These are phyloP conservation scores for Aspergillus sp. DNA, from an alignment of 2,329 filamentous ascomycete genomes.

Conservation along the genomic window DNA sequence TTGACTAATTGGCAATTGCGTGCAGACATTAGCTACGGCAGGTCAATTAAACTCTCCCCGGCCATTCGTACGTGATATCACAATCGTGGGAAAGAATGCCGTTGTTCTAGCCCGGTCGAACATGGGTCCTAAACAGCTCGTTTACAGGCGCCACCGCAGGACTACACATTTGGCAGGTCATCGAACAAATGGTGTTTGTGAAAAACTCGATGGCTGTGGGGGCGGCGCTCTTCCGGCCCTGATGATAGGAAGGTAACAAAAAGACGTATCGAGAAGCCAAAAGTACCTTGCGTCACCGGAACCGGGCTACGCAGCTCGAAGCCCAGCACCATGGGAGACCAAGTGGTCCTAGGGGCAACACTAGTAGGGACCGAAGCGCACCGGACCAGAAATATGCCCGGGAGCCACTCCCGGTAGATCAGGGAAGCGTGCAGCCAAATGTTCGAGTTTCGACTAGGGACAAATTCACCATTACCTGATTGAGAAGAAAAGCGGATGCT, in stretches of 20 bases:
- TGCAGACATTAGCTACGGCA: background rate
- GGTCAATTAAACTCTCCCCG: background rate
- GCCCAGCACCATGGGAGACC: constrained; percentile 12
- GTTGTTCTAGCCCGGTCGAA: constrained; percentile 12
- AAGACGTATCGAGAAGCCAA: constrained; percentile 22
- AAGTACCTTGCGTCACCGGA: constrained; percentile 21
- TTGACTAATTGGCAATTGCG: background rate
- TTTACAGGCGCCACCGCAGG: constrained; percentile 7
- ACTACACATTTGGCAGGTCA: constrained; percentile 3
- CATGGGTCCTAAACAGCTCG: constrained; percentile 4
- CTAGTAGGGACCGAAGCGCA: constrained; percentile 15
- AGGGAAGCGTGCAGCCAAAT: constrained; percentile 15
- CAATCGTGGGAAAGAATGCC: constrained; percentile 10
- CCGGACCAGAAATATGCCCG: constrained; percentile 16
- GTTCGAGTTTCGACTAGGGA: constrained; percentile 17
- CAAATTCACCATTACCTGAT: constrained; percentile 11
- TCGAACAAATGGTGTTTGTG: background rate
- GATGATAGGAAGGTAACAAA: constrained; percentile 14
- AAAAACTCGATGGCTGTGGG: constrained; percentile 5
- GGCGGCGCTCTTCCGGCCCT: background rate
- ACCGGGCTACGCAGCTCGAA: constrained; percentile 1
- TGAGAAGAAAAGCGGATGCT: background rate
- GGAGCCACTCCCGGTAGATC: constrained; percentile 27
- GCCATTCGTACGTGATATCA: constrained; percentile 7
- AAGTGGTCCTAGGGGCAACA: constrained; percentile 9